Conservation (phyloP, 352 stramenopile species). For the Phytophthora idaei region DNA sequence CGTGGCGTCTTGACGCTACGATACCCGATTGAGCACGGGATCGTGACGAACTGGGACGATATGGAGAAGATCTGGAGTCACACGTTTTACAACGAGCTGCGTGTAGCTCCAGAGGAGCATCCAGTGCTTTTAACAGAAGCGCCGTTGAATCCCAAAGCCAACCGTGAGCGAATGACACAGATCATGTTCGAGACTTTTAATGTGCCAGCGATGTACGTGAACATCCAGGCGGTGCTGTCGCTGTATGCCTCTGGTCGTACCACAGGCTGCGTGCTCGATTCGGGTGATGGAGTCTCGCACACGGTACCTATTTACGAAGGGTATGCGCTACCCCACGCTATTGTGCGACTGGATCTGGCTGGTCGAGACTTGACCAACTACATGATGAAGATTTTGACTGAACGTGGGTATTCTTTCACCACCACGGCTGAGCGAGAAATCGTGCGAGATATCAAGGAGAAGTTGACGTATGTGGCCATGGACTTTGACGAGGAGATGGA, state of each 20-base stretch:
- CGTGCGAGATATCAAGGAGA: constrained; percentile 97
- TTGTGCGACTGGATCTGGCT: constrained; percentile 93
- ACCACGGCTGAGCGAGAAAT: constrained; percentile 96
- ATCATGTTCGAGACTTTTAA: constrained; percentile 98
- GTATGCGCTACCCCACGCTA: constrained; percentile 94
- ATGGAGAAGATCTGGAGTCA: constrained; percentile 99
- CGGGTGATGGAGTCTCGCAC: constrained; percentile 94
- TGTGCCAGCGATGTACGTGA: constrained; percentile 94
- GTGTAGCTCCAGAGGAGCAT: constrained; percentile 95
- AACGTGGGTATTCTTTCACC: constrained; percentile 94
- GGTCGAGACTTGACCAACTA: constrained; percentile 95
- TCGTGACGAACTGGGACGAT: constrained; percentile 99
- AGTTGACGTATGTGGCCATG: constrained; percentile 94
- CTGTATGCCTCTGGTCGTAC: constrained; percentile 96
- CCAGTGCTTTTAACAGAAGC: constrained; percentile 95
- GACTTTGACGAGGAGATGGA: constrained; percentile 96
- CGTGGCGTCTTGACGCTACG: constrained; percentile 93
- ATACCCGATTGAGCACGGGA: constrained; percentile 99
- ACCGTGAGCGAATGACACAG: constrained; percentile 94
- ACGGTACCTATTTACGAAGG: constrained; percentile 96
- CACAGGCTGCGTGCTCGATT: constrained; percentile 95
- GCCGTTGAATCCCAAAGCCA: constrained; percentile 93
- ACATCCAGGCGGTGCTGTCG: constrained; percentile 93
- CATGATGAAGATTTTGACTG: constrained; percentile 96
- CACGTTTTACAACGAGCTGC: constrained; percentile 99